Evolutionary conservation across 257 asterid genomes (phyloP).

Genomic region (Solanum gandarillasii): DNA sequence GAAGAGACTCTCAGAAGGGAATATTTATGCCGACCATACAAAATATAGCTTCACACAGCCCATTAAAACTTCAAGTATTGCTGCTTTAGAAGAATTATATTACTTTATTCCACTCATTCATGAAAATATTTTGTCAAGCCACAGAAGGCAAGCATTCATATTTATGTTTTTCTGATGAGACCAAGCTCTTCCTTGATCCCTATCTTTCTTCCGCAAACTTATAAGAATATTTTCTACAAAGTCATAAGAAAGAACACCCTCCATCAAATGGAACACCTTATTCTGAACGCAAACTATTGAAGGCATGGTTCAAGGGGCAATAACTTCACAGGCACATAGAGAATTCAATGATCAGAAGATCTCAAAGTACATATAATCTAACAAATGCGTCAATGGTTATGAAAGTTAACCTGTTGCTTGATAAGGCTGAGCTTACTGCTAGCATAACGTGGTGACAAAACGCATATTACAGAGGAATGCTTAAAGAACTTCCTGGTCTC

Average conservation of each 20-base stretch:
- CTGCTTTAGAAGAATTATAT: not conserved
- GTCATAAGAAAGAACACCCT: not conserved
- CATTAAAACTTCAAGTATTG: not conserved
- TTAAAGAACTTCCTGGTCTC: slow-evolving; percentile 78
- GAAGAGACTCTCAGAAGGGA: not conserved
- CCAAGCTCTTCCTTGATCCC: not conserved
- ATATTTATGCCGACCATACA: not conserved
- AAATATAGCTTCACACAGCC: not conserved
- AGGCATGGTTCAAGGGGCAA: not conserved
- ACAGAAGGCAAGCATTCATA: not conserved
- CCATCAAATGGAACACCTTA: not conserved
- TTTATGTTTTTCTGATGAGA: not conserved
- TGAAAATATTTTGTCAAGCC: not conserved
- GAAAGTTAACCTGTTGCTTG: slow-evolving; percentile 61
- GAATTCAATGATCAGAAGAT: not conserved
- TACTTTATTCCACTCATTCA: not conserved
- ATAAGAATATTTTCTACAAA: not conserved
- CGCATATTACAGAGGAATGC: slow-evolving; percentile 81
- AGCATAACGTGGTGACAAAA: slow-evolving; percentile 78
- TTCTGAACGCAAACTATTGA: not conserved
- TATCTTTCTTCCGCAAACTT: not conserved
- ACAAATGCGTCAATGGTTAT: not conserved
- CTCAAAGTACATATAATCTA: not conserved
- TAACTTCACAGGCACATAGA: not conserved
- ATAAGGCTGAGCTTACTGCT: slow-evolving; percentile 75